Base-by-base conservation (phyloP, 768 basidiomycete genomes). In the Leccinum incarnatum region DNA sequence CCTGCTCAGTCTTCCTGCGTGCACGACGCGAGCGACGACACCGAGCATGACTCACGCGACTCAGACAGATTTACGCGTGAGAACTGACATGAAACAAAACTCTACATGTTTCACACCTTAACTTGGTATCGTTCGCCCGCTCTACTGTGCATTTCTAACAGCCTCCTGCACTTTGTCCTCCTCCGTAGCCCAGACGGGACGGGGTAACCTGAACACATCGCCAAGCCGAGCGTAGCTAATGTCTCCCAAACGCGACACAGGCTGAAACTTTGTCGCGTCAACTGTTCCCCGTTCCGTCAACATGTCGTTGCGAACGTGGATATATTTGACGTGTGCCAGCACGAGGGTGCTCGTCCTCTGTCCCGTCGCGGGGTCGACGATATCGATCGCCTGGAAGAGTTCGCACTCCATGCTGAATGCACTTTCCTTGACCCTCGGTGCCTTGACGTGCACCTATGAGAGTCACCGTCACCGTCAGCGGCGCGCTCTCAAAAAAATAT, bases 341-440 rank as follows among this genome's bases (percentile, higher is more conserved):
- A 80, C 58, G 32, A 80, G 66, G 2, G 73, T 76, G 34, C 59
- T 69, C 54, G 68, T 72, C 9, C 53, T 55, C 29, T 55, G 57
- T 3, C 68, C 67, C 2, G 69, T 71, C 6, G 57, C 61, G 14
- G 78, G 76, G 47, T 77, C 65, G 10, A 63, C 56, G 63, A 79
- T 72, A 40, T 77, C 75, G 57, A 75, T 64, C 4, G 68, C 61
- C 54, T 79, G 57, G 50, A 17, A 60, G 34, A 57, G 54, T 55
- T 78, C 77, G 63, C 78, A 79, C 62, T 79, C 79, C 77, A 79
- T 76, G 62, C 75, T 77, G 65, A 80, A 79, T 3, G 78, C 79
- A 61, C 79, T 79, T 48, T 79, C 78, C 56, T 72, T 72, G 50
- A 79, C 78, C 8, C 78, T 68, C 4, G 78, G 58, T 0, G 78